Evolutionary conservation across 495 filamentous ascomycete genomes (phyloP), one percentile per base, ranked within the genome.

Genomic region (Penicillium turbatum): DNA sequence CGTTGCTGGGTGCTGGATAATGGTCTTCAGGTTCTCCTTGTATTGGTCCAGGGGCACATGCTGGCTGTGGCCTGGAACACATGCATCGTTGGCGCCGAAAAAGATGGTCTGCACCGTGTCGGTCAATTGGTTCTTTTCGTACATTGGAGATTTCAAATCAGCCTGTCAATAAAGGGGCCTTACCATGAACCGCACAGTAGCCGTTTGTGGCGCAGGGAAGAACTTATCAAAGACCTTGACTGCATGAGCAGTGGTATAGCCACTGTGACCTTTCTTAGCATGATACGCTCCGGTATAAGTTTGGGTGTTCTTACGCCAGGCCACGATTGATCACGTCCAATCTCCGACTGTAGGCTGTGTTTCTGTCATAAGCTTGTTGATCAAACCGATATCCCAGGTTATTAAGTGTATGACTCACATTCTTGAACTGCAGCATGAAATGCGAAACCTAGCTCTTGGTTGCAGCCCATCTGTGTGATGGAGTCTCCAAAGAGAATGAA

Each of bases 21-120:
- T 86, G 43, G 71, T 69, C 44, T 68, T 76, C 44, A 96, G 68
- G 60, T 95, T 95, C 52, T 76, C 72, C 60, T 82, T 82, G 72
- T 85, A 96, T 50, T 80, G 71, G 4, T 83, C 78, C 16, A 92
- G 68, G 2, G 88, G 82, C n/a, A 96, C 79, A 62, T 89, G 80
- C 64, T 95, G 91, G 6, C 71, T 67, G 51, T 75, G 82, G 36
- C 75, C 68, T 16, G 75, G 74, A n/a, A 92, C 60, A 49, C 77
- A 79, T 6, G 91, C 85, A 66, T 96, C 91, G 64, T 96, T 96
- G 61, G 91, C 88, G 15, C 91, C 91, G 53, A 95, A 83, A 61
- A 93, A 90, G 56, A 96, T 73, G 19, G 85, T 77, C 88, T 92
- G 48, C 24, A 12, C 7, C 16, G 31, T 27, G 6, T 41, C 9